Evolutionary conservation across 2,329 filamentous ascomycete genomes (phyloP).

Genomic region (Pseudophaeomoniella oleicola): DNA sequence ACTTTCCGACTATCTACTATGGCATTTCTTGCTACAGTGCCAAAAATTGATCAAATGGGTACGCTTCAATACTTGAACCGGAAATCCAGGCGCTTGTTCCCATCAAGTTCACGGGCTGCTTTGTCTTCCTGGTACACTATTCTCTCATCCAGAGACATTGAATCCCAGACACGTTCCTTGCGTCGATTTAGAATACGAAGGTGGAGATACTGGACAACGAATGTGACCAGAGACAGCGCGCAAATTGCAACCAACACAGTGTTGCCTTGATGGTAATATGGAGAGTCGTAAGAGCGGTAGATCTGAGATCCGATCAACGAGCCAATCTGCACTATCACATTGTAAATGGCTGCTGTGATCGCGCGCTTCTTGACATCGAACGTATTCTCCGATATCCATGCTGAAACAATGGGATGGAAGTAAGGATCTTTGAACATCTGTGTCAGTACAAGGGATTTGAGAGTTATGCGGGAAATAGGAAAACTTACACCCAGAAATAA

Average conservation of each 20-base stretch:
- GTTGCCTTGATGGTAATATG: slow-evolving; percentile 41
- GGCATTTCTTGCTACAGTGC: not conserved
- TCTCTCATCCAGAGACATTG: slow-evolving; percentile 21
- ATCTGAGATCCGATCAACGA: slow-evolving; percentile 21
- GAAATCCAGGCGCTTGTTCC: slow-evolving; percentile 27
- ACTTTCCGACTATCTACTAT: not conserved
- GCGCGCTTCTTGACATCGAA: slow-evolving; percentile 47
- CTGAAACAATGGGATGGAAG: slow-evolving; percentile 33
- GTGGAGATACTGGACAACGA: slow-evolving; percentile 16
- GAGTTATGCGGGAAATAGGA: not conserved
- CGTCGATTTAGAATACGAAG: slow-evolving; percentile 17
- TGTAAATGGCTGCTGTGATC: slow-evolving; percentile 31
- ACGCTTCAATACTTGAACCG: slow-evolving; percentile 14
- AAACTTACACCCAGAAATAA: slow-evolving; percentile 29
- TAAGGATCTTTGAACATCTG: slow-evolving; percentile 27
- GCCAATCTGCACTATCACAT: slow-evolving; percentile 12
- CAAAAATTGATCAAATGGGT: not conserved
- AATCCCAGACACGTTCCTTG: slow-evolving; percentile 20
- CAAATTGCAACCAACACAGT: slow-evolving; percentile 14
- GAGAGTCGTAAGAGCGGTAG: slow-evolving; percentile 30
- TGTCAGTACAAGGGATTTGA: no score
- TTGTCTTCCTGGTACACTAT: slow-evolving; percentile 29
- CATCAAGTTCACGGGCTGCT: no score
- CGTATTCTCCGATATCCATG: slow-evolving; percentile 35
- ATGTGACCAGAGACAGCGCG: slow-evolving; percentile 14